Percentiles rank a stretch among this genome's conserved stretches.
These are phyloP conservation scores for Thalassiosira oceanica DNA, from an alignment of 352 stramenopile species.

Conservation along the genomic window DNA sequence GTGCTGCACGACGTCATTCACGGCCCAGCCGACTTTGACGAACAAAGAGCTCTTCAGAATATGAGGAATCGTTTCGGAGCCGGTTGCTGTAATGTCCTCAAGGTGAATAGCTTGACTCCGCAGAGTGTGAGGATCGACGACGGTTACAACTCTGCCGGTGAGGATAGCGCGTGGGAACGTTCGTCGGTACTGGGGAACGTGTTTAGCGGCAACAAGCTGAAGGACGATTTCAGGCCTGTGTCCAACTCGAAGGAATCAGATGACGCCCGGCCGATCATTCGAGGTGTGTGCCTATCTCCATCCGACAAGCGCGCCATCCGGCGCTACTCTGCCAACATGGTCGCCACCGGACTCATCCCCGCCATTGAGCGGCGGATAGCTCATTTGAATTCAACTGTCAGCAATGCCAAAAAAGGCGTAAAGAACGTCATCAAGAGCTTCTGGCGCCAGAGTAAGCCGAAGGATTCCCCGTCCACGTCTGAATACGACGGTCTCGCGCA, in stretches of 20 bases:
- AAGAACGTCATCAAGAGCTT: conserved; percentile 80
- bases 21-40: conserved; percentile 61
- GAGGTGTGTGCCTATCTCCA: conserved; percentile 59
- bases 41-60: conserved; percentile 19
- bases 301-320: conserved; percentile 64
- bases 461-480: neutral
- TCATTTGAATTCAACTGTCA: conserved; percentile 73
- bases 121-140: conserved; percentile 21
- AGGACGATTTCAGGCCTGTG: conserved; percentile 13
- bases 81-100: conserved; percentile 50
- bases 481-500: neutral
- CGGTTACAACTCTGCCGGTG: conserved; percentile 6
- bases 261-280: conserved; percentile 3
- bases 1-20: conserved; percentile 72
- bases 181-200: neutral
- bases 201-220: conserved; percentile 18
- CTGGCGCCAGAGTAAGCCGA: conserved; percentile 65
- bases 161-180: conserved; percentile 29
- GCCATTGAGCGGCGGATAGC: conserved; percentile 73
- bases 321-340: conserved; percentile 64
- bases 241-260: conserved; percentile 6
- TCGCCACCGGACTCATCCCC: conserved; percentile 61
- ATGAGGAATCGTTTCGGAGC: conserved; percentile 62
- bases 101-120: conserved; percentile 59
- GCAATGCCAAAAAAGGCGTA: conserved; percentile 77